phyloP scores from a whole-genome alignment of 1,139 yeast species.

The Debaryomyces psychrophilus region DNA sequence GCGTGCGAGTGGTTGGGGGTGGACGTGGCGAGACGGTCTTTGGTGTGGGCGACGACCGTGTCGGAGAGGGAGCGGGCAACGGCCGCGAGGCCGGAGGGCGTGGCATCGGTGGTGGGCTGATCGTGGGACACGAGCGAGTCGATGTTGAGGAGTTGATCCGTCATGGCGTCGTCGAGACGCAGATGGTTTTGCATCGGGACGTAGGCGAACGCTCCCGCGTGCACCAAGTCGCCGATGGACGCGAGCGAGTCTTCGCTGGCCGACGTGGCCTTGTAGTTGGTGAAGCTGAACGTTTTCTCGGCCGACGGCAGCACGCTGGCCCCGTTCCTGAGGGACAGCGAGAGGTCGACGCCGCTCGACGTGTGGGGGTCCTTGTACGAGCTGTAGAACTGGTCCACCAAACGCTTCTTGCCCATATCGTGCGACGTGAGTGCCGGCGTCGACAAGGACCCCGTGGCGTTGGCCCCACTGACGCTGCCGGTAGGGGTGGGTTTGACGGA shows the following conservation, averaged over 20 bases:
- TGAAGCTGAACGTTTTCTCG: conserved; percentile 2
- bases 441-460: neutral
- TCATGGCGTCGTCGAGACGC: conserved; percentile 30
- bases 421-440: conserved; percentile 6
- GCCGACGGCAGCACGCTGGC: neutral
- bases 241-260: conserved; percentile 6
- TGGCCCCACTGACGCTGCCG: neutral
- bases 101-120: too few species aligned
- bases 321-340: conserved; percentile 5
- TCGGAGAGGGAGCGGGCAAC: neutral
- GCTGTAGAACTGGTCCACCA: conserved; percentile 47
- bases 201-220: conserved; percentile 30
- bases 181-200: conserved; percentile 18
- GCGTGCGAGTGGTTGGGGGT: neutral
- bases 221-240: conserved; percentile 13
- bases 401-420: conserved; percentile 30
- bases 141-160: conserved; percentile 36
- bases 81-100: neutral
- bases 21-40: conserved; percentile 17
- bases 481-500: neutral
- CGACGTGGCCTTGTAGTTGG: neutral
- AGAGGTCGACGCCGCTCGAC: conserved; percentile 15
- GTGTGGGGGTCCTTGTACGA: conserved; percentile 13
- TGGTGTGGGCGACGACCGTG: conserved; percentile 8
- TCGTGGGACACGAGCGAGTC: conserved; percentile 25